Conservation (phyloP, 2,329 filamentous ascomycete genomes). For the Orbilia blumenaviensis region DNA sequence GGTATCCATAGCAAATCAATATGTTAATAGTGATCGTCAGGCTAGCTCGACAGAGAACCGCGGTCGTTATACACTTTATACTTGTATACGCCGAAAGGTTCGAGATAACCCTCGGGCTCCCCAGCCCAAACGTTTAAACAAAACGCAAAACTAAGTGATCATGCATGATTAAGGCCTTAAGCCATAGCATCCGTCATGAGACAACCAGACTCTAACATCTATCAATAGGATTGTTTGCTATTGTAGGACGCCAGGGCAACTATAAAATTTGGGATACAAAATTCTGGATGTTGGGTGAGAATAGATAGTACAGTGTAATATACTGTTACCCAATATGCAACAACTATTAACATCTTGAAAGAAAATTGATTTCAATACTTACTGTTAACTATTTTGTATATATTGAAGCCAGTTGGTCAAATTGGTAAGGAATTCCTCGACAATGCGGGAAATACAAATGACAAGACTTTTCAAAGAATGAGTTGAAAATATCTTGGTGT, state of each 20-base stretch:
- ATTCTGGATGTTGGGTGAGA: neutral
- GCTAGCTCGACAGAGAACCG: too few species aligned
- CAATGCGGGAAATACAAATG: slow-evolving; percentile 19
- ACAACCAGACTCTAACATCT: neutral
- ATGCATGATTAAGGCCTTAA: neutral
- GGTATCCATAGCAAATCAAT: too few species aligned
- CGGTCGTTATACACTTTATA: too few species aligned
- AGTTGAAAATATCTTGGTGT: slow-evolving; percentile 24
- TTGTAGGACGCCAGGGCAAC: too few species aligned
- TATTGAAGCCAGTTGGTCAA: neutral
- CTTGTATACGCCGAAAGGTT: too few species aligned
- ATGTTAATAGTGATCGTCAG: too few species aligned
- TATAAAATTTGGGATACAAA: neutral
- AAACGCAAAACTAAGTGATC: neutral
- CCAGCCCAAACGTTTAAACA: too few species aligned
- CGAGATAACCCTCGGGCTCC: too few species aligned
- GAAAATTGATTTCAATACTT: neutral
- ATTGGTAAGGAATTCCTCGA: neutral
- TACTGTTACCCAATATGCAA: neutral
- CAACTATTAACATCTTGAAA: too few species aligned
- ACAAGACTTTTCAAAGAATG: slow-evolving; percentile 39
- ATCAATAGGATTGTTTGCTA: neutral
- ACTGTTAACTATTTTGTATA: neutral
- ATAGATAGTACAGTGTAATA: neutral
- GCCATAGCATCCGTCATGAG: neutral